Evolutionary conservation across 2,329 filamentous ascomycete genomes (phyloP).

Genomic region (Arachnopeziza araneosa): DNA sequence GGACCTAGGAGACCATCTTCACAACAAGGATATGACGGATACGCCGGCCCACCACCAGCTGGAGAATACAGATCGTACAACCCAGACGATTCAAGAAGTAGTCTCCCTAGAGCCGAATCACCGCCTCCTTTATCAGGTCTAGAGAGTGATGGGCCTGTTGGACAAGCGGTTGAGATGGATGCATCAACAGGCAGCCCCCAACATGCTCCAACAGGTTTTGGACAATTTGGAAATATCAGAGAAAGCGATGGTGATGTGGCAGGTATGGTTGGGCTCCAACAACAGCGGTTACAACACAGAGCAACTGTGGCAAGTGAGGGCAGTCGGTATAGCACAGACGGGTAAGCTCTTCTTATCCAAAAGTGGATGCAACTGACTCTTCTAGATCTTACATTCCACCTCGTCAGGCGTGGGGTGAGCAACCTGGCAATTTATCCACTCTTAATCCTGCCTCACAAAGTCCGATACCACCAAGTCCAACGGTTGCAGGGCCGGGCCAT

Average conservation of each 20-base stretch:
- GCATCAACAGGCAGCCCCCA: conserved; percentile 52
- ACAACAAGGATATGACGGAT: conserved; percentile 10
- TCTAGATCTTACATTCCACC: conserved; percentile 45
- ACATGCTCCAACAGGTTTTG: conserved; percentile 37
- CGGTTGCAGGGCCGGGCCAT: conserved; percentile 29
- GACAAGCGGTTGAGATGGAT: conserved; percentile 77
- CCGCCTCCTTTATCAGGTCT: conserved; percentile 54
- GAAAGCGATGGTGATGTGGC: conserved; percentile 68
- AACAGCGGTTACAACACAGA: conserved; percentile 39
- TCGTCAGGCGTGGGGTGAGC: conserved; percentile 50
- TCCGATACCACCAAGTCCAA: conserved; percentile 34
- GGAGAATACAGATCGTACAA: conserved; percentile 25
- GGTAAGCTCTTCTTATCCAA: conserved; percentile 49
- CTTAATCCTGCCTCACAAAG: conserved; percentile 33
- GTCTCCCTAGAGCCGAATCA: conserved; percentile 56
- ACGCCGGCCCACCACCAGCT: conserved; percentile 12
- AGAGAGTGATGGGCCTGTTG: conserved; percentile 37
- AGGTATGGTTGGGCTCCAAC: conserved; percentile 68
- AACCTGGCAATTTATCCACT: conserved; percentile 40
- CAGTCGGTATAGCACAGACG: conserved; percentile 67
- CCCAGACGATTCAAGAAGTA: conserved; percentile 21
- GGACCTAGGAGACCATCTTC: conserved; percentile 23
- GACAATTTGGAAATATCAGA: conserved; percentile 42
- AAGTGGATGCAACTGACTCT: conserved; percentile 12
- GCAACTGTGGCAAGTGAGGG: conserved; percentile 56